Base-by-base conservation (phyloP, 345 rosid genomes). In the Eucalyptus polyanthemos region DNA sequence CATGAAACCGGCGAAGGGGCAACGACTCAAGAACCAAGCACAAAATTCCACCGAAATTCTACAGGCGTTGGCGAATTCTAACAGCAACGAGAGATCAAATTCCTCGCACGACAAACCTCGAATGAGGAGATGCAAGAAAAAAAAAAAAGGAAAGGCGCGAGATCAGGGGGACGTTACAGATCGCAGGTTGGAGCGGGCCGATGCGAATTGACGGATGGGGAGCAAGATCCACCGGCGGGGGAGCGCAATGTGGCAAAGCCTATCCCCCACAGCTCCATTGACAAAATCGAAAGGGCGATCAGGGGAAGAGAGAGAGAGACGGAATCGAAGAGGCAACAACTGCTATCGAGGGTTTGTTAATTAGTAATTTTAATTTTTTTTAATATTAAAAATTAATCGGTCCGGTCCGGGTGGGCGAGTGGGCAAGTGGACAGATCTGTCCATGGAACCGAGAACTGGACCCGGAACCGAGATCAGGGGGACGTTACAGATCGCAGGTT, bases 211-310 rank as follows among this genome's bases (percentile, higher is more conserved):
- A 0, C 49, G 2, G 0, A 47, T 0, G 0, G 5, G 49, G 49
- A 47, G 49, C 1, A 0, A 47, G 49, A 47, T 47, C 49, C 0
- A 0, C 49, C 1, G 0, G 5, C n/a, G 49, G 1, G 11, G 4
- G 49, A 47, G 13, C 2, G 0, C 49, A 47, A 47, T 47, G 49
- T 4, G 49, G 13, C 4, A 1, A 47, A 47, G 49, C 13, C 49
- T 11, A 47, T 47, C 49, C 49, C 49, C 49, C 13, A 0, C 13
- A 47, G 0, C 49, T 47, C 49, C 13, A 0, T 47, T 0, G 0
- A 4, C 13, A 0, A 0, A 47, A 47, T 47, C 0, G 1, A 0
- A 47, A 47, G 0, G 13, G 49, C 0, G 0, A 47, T 47, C 5
- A 1, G 0, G 49, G 49, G 1, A 3, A 47, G 49, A 47, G 12